Evolutionary conservation across 1,139 yeast genomes (phyloP).

Genomic region (Geotrichum macrosporum): DNA sequence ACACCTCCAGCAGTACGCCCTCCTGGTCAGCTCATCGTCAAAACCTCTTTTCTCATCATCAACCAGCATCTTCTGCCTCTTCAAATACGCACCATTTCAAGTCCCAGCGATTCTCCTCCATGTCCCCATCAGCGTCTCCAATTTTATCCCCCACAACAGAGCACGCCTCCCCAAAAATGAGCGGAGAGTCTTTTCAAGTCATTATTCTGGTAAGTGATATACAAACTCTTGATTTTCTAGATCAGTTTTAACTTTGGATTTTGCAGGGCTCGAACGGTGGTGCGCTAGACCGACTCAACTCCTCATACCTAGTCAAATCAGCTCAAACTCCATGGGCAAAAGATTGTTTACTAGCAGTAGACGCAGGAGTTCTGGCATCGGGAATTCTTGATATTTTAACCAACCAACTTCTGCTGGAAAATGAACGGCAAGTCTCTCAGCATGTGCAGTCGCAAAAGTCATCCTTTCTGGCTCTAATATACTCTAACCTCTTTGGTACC

Average conservation of each 20-base stretch:
- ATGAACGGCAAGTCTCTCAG: too few species aligned
- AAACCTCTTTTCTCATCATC: background rate
- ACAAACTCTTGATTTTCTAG: too few species aligned
- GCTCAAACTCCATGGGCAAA: constrained; percentile 39
- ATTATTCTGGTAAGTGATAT: constrained; percentile 18
- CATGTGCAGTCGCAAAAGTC: too few species aligned
- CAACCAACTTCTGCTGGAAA: constrained; percentile 18
- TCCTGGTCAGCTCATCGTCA: background rate
- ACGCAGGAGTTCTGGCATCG: constrained; percentile 73
- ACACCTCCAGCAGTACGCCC: background rate
- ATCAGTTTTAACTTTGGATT: too few species aligned
- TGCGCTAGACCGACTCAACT: constrained; percentile 30
- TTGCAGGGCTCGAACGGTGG: constrained; percentile 30
- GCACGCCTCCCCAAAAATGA: background rate
- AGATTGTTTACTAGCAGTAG: constrained; percentile 52
- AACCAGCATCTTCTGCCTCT: background rate
- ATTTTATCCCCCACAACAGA: background rate
- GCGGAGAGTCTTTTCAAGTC: constrained; percentile 19
- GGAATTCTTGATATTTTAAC: constrained; percentile 52
- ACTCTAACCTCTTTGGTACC: constrained; percentile 11
- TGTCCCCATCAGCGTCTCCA: constrained; percentile 7
- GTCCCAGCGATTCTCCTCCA: too few species aligned
- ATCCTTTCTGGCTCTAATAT: constrained; percentile 1
- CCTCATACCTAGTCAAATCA: constrained; percentile 60
- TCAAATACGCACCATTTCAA: background rate